phyloP scores from a whole-genome alignment of 2,329 filamentous ascomycete genomes.

The Pseudonectria foliicola region DNA sequence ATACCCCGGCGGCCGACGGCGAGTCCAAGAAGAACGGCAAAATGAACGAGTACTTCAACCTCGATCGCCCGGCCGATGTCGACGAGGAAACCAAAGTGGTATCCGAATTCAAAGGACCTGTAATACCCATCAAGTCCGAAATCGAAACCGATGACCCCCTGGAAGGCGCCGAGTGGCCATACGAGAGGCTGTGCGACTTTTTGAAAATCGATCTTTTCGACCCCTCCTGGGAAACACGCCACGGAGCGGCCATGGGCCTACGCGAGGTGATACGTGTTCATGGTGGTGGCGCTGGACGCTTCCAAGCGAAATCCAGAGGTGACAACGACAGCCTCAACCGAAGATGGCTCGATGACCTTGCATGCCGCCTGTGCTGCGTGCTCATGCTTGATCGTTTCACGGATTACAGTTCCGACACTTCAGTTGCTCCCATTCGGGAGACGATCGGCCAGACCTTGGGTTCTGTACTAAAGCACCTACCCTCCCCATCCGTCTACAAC shows the following conservation, averaged over 20 bases:
- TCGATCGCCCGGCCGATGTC: conserved; percentile 68
- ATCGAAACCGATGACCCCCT: conserved; percentile 71
- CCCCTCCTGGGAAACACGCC: conserved; percentile 86
- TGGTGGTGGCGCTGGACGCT: conserved; percentile 76
- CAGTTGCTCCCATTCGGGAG: conserved; percentile 91
- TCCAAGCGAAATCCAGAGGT: conserved; percentile 57
- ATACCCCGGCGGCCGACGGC: conserved; percentile 45
- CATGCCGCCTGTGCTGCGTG: conserved; percentile 90
- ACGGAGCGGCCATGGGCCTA: conserved; percentile 91
- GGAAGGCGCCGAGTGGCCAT: conserved; percentile 85
- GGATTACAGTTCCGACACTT: conserved; percentile 95
- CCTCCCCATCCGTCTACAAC: conserved; percentile 68
- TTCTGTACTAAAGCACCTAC: conserved; percentile 78
- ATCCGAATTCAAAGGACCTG: conserved; percentile 86
- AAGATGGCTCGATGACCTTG: conserved; percentile 86
- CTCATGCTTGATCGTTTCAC: conserved; percentile 97
- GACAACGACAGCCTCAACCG: conserved; percentile 78
- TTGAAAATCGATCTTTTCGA: conserved; percentile 92
- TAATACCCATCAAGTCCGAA: conserved; percentile 75
- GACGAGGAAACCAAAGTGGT: conserved; percentile 92
- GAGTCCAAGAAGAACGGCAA: conserved; percentile 57
- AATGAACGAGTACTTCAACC: conserved; percentile 78
- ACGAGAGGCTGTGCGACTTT: conserved; percentile 87
- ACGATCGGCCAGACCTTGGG: conserved; percentile 92
- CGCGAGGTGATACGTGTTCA: conserved; percentile 90